Base-by-base conservation (phyloP, 73 alveolate species). In the Breviolum minutum region DNA sequence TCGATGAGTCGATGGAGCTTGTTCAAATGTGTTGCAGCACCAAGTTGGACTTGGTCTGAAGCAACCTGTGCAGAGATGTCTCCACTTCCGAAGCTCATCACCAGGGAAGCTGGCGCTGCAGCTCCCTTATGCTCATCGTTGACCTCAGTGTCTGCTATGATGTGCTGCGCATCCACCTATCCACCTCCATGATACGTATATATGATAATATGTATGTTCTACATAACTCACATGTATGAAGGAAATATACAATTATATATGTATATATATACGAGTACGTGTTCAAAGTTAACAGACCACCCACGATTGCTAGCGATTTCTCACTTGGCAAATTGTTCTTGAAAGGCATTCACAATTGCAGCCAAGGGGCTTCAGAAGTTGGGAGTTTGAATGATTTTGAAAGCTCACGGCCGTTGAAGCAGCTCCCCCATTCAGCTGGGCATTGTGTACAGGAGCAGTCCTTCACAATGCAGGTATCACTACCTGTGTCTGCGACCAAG, bases 351-450 rank as follows among this genome's bases (percentile, higher is more conserved):
- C 60, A 12, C 62, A 17, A 1, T 8, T 71, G 32, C 13, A 27
- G 85, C 10, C 62, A 22, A 19, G 60, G 62, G 29, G 13, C 62
- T 14, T n/a, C 10, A 61, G 29, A 76, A 14, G 11, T 76, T 76
- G 66, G 87, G 30, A 79, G 48, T 66, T 79, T 79, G 66, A 79
- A 79, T 29, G 87, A 79, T 26, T 9, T 29, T 32, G 87, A 79
- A 4, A 6, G 32, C 87, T 79, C 27, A 8, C 40, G 87, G 66
- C 87, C 87, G 20, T 76, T n/a, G 27, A 79, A 79, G 87, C 87
- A 79, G 87, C 87, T 32, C 8, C 91, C 91, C 91, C 91, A 82
- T 48, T 82, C 91, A 20, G 91, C 19, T 20, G 91, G 91, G n/a
- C 91, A 82, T 17, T 60, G 63, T 6, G 14, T 24, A 19, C 91